Conservation (phyloP, 352 stramenopile genomes). For the Globisporangium megalacanthum region DNA sequence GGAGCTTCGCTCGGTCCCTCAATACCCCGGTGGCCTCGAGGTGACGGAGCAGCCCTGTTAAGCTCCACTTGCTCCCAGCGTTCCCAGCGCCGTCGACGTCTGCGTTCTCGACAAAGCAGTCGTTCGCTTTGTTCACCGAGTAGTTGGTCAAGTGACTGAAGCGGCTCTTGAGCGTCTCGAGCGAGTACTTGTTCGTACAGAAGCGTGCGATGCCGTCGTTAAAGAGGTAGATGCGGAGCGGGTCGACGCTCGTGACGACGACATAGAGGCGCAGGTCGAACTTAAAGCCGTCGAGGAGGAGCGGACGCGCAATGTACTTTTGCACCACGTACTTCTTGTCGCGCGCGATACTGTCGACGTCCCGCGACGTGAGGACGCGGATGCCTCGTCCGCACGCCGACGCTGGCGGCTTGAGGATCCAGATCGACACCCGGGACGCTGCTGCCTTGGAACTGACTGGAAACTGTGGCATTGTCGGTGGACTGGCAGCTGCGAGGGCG, state of each 20-base stretch:
- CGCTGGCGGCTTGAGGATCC: slow-evolving; percentile 87
- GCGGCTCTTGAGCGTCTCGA: slow-evolving; percentile 56
- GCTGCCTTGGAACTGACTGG: background rate
- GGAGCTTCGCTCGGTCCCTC: slow-evolving; percentile 16
- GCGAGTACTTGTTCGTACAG: slow-evolving; percentile 79
- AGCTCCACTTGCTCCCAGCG: slow-evolving; percentile 74
- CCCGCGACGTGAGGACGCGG: slow-evolving; percentile 47
- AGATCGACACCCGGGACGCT: slow-evolving; percentile 28
- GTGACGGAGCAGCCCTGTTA: slow-evolving; percentile 52
- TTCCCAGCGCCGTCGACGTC: slow-evolving; percentile 38
- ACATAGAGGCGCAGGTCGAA: slow-evolving; percentile 92
- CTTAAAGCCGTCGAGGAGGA: slow-evolving; percentile 87
- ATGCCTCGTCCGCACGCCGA: slow-evolving; percentile 86
- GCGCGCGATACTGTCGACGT: slow-evolving; percentile 24
- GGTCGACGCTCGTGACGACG: slow-evolving; percentile 81
- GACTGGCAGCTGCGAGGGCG: background rate
- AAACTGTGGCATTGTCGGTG: background rate
- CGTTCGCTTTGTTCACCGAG: slow-evolving; percentile 90
- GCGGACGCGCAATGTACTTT: slow-evolving; percentile 72
- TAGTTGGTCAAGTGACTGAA: slow-evolving; percentile 93
- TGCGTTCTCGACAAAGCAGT: slow-evolving; percentile 66
- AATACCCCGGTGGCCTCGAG: slow-evolving; percentile 21
- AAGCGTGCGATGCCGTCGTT: slow-evolving; percentile 86
- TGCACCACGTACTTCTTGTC: slow-evolving; percentile 56
- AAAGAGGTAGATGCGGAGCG: slow-evolving; percentile 82